Evolutionary conservation across 495 filamentous ascomycete species (phyloP), one percentile per base, ranked within the genome.

Genomic region (Podospora pseudopauciseta): DNA sequence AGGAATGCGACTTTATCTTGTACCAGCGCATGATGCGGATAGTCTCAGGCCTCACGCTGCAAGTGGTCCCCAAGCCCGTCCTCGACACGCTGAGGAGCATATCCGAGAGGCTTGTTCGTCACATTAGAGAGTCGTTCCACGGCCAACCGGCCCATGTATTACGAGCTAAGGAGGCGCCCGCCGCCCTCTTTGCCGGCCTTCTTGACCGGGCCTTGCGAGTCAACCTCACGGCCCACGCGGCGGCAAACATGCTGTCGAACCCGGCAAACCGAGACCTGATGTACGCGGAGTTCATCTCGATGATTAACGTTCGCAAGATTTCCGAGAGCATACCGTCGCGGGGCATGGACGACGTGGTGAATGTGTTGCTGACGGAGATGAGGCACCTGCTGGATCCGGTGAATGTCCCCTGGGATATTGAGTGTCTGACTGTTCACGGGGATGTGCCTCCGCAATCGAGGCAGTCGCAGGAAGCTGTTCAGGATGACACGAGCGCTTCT

Each of bases 21-120:
- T 99, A 99, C 75, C 92, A 89, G 71, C 93, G 93, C 71, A 97
- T 98, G 93, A 92, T 96, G 78, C 88, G 90, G 28, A 92, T 97
- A 64, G 86, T 98, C 30, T 89, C 92, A 5, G 88, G 88, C 5
- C 82, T 99, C 39, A 92, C 92, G 0, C 85, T 97, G 11, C 93
- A 97, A 76, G 93, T 96, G 15, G 89, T 95, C 2, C 96, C 95
- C 2, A 88, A 92, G 59, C 81, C 87, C 13, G 93, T 97, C 18
- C 81, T 97, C 30, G 89, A 92, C 71, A 90, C 92, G 1, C 87
- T 99, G 56, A 87, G 91, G 66, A 92, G 85, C 65, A 95, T 99
- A 69, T 92, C 93, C 0, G 89, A 91, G 68, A 85, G 84, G 26
- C 84, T 99, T 11, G 90, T 91, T 39, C 75, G 81, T 2, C 93